These are phyloP conservation scores for Dioscorea dumetorum DNA, from an alignment of 106 monocot genomes.

Conservation along the genomic window DNA sequence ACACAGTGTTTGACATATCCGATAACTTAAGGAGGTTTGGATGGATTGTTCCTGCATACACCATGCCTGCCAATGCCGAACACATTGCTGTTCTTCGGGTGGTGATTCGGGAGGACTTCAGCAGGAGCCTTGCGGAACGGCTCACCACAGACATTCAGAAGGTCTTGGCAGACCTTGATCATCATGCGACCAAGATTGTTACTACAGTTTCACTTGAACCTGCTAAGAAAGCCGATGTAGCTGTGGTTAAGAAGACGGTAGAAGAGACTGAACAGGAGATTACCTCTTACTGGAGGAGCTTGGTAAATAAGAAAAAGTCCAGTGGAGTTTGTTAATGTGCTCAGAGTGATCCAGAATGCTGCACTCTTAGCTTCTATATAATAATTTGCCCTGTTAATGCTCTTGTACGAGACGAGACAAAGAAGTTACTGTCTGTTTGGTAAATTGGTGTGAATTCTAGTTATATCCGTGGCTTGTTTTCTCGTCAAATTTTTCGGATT, in stretches of 20 bases:
- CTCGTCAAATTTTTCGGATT: too few species aligned
- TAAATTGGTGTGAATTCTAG: too few species aligned
- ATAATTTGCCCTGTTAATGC: too few species aligned
- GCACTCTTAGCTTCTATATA: neutral
- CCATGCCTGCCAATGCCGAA: constrained; percentile 72
- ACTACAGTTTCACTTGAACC: constrained; percentile 2
- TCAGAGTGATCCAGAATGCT: neutral
- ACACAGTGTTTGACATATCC: constrained; percentile 60
- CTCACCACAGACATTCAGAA: constrained; percentile 45
- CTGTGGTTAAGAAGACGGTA: constrained; percentile 6
- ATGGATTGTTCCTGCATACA: constrained; percentile 89
- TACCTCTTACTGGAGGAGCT: constrained; percentile 22
- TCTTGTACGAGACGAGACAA: too few species aligned
- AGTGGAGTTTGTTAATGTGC: constrained; percentile 51
- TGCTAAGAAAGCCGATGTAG: neutral
- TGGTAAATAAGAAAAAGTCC: constrained; percentile 42
- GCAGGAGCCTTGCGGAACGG: constrained; percentile 63
- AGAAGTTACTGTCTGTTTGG: too few species aligned
- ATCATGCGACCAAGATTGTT: constrained; percentile 1
- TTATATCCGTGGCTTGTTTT: too few species aligned
- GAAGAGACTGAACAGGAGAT: constrained; percentile 33
- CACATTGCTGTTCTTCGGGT: constrained; percentile 67
- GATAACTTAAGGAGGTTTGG: constrained; percentile 60
- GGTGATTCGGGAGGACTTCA: constrained; percentile 87
- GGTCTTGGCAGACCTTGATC: constrained; percentile 50